A percentile compares a stretch with the other conserved stretches of the same genome.
These are phyloP conservation scores for Lipomyces kockii DNA, from an alignment of 805 yeast genomes.

Conservation along the genomic window DNA sequence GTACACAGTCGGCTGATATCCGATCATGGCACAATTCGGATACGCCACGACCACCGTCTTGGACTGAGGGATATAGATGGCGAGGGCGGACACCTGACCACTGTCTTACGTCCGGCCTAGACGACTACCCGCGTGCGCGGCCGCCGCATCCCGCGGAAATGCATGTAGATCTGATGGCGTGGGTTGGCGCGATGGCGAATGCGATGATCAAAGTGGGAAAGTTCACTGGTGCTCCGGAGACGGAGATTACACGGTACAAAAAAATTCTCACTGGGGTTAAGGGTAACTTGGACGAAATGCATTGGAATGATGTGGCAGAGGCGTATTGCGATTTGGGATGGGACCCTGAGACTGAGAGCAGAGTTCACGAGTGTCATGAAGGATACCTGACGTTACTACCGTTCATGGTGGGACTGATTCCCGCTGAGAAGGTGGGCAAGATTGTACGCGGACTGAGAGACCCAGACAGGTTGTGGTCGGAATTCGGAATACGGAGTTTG, in stretches of 20 bases:
- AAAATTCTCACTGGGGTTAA: conserved; percentile 60
- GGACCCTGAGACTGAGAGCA: conserved; percentile 24
- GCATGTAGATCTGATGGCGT: conserved; percentile 84
- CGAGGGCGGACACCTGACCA: conserved; percentile 85
- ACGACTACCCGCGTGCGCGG: conserved; percentile 88
- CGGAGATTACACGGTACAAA: conserved; percentile 55
- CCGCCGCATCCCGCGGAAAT: conserved; percentile 86
- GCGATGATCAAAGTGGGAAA: conserved; percentile 77
- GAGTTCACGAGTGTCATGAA: conserved; percentile 77
- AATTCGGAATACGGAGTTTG: conserved; percentile 79
- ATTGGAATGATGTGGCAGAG: conserved; percentile 73
- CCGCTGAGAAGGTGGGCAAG: conserved; percentile 41
- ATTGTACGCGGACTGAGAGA: conserved; percentile 65
- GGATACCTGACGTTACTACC: conserved; percentile 91
- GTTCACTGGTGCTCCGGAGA: conserved; percentile 62
- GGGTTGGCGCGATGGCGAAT: conserved; percentile 93
- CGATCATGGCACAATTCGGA: conserved; percentile 67
- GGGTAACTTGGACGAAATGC: conserved; percentile 69
- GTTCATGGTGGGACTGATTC: conserved; percentile 69
- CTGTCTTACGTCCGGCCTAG: conserved; percentile 90
- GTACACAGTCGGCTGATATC: conserved; percentile 75
- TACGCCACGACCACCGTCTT: conserved; percentile 47
- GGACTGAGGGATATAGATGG: conserved; percentile 83
- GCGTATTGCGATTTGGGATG: conserved; percentile 79
- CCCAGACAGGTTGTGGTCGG: conserved; percentile 75